Evolutionary conservation across 2,329 filamentous ascomycete species (phyloP), one percentile per base, ranked within the genome.

Genomic region (Talaromyces rugulosus): DNA sequence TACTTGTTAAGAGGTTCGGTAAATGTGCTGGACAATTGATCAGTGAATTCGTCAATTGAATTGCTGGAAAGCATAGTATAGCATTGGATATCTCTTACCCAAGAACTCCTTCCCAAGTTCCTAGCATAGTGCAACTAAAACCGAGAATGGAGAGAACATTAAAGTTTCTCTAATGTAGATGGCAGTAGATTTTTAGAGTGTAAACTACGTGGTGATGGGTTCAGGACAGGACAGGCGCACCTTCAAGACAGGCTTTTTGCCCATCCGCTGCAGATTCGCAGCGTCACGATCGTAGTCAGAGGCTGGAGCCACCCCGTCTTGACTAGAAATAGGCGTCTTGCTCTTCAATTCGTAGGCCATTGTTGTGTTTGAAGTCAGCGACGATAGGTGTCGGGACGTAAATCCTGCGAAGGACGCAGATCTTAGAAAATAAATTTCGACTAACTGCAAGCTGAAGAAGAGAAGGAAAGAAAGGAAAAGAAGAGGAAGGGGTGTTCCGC

Each of bases 21-120:
- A 59, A 66, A 50, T 34, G 60, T 52, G 54, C 54, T 57, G 53
- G 53, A 51, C 34, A 51, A 27, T 50, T 58, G 23, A 42, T 51
- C 31, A 34, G 56, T 23, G 31, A 34, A 51, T 42, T 50, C 34
- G 56, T 47, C 23, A 55, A 55, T 55, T 55, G 51, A 54, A 33
- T 54, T 54, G 34, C 47, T 18, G 9, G 23, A 53, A 28, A 30
- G 36, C 34, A 31, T 52, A 59, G 33, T 23, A 33, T 54, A 44
- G 34, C 36, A 31, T 57, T 31, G 47, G 27, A 44, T 47, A 50
- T 55, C 51, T 28, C 71, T 69, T 65, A 77, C 74, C 75, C 72
- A 58, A 58, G 56, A 58, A 50, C 40, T 5, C 56, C 56, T 12
- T 58, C 56, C 56, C 56, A 58, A 30, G 42, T 58, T 8, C 42